A percentile compares a stretch with the other conserved stretches of the same genome.
Conservation (phyloP, 495 filamentous ascomycete species). For the Lasiosphaeris hirsuta region DNA sequence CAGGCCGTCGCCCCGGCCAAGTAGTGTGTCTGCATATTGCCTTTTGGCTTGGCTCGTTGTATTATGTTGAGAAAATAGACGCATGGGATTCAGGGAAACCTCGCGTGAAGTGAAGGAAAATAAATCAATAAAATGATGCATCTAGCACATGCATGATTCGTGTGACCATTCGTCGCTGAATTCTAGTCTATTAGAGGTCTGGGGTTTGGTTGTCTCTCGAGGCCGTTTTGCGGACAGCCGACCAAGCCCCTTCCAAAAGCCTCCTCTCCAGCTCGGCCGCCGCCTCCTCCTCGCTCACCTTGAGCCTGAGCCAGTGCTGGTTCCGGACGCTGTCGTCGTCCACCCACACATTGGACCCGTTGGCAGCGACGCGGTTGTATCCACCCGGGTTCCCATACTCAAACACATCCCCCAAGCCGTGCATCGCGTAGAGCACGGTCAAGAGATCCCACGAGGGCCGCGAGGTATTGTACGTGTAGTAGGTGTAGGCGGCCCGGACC, state of each 20-base stretch:
- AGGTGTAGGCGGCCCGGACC: constrained; percentile 38
- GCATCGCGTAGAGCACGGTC: constrained; percentile 41
- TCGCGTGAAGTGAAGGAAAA: too few species aligned
- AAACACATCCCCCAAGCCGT: constrained; percentile 34
- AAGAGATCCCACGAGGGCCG: constrained; percentile 46
- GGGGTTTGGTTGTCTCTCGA: too few species aligned
- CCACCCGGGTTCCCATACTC: constrained; percentile 31
- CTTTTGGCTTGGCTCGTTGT: not conserved
- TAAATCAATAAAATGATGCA: too few species aligned
- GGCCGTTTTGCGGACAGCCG: not conserved
- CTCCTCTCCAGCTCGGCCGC: constrained; percentile 23
- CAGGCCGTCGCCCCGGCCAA: constrained; percentile 49
- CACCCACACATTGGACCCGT: constrained; percentile 39
- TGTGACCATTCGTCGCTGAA: too few species aligned
- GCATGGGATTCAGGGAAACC: too few species aligned
- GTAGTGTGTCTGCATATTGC: not conserved
- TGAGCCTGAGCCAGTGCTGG: constrained; percentile 35
- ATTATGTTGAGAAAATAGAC: too few species aligned
- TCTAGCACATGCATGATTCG: too few species aligned
- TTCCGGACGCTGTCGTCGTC: constrained; percentile 25
- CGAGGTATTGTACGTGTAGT: constrained; percentile 31
- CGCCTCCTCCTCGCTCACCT: constrained; percentile 14
- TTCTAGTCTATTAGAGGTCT: too few species aligned
- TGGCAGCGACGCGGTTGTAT: constrained; percentile 26
- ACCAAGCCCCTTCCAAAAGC: constrained; percentile 18